A percentile compares a stretch with the other conserved stretches of the same genome.
Conservation (phyloP, 495 filamentous ascomycete species). For the Cryomyces minteri region DNA sequence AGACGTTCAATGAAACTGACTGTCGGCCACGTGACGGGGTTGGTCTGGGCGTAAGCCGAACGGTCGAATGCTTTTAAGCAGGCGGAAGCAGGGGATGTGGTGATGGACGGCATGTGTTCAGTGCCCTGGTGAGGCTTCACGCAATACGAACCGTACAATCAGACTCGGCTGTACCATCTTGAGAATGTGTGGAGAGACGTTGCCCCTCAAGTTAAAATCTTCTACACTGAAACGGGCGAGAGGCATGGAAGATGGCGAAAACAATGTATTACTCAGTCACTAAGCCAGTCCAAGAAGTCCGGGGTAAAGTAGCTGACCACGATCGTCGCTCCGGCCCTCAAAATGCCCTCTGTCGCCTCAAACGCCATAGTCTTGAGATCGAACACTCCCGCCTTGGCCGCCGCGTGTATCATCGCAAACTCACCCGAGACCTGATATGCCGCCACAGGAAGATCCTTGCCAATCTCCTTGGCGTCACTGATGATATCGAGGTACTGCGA, state of each 20-base stretch:
- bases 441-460: slow-evolving; percentile 73
- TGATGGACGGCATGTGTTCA: no score
- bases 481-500: slow-evolving; percentile 92
- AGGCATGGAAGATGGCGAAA: background rate
- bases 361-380: slow-evolving; percentile 91
- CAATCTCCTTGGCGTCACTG: slow-evolving; percentile 84
- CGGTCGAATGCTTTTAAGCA: no score
- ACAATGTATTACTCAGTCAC: slow-evolving; percentile 5
- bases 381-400: slow-evolving; percentile 92
- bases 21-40: no score
- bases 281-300: slow-evolving; percentile 77
- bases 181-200: no score
- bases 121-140: no score
- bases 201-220: no score
- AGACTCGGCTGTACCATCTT: no score
- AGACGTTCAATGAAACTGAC: no score
- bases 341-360: slow-evolving; percentile 79
- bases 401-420: slow-evolving; percentile 96
- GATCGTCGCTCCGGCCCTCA: slow-evolving; percentile 82
- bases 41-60: no score
- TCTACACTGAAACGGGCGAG: no score
- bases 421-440: slow-evolving; percentile 96
- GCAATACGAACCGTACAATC: no score
- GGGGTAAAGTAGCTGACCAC: slow-evolving; percentile 89
- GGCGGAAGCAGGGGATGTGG: no score